Conservation (phyloP, 139 green algal species). For the Auxenochlorella protothecoides region DNA sequence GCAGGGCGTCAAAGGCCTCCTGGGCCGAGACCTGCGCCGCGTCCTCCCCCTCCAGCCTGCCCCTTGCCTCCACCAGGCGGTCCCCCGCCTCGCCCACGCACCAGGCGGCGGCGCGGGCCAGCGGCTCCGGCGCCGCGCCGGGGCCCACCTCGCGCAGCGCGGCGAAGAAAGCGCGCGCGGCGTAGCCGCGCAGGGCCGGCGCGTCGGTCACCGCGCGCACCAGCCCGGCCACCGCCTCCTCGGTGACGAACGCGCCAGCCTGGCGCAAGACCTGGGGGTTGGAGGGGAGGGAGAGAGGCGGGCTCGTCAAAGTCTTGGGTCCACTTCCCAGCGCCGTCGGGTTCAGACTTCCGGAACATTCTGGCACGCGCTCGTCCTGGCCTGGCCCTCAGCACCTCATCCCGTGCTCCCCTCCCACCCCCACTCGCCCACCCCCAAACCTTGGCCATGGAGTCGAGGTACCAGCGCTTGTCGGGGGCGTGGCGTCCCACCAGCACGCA, state of each 20-base stretch:
- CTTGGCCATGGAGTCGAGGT: conserved; percentile 79
- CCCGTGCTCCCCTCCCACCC: too few relatives aligned
- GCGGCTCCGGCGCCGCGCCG: conserved; percentile 15
- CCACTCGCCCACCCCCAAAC: conserved; percentile 7
- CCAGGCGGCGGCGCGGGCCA: conserved; percentile 66
- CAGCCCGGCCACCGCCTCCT: conserved; percentile 67
- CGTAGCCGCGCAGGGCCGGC: conserved; percentile 73
- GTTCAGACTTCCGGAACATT: neutral
- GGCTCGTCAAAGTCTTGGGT: neutral
- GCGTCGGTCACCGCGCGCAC: conserved; percentile 82
- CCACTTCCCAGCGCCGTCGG: too few relatives aligned
- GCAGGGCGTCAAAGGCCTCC: neutral
- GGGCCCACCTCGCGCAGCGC: conserved; percentile 22
- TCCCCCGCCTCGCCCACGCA: conserved; percentile 55
- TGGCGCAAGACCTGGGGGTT: conserved; percentile 49
- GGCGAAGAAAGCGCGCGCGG: conserved; percentile 36
- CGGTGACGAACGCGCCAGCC: conserved; percentile 69
- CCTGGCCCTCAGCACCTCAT: neutral
- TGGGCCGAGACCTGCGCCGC: too few relatives aligned
- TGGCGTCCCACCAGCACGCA: conserved; percentile 77
- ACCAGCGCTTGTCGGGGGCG: conserved; percentile 81
- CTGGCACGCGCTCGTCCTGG: neutral
- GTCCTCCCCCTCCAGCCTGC: too few relatives aligned
- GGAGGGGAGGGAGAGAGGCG: neutral
- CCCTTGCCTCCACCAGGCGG: neutral